These are phyloP conservation scores for Candida verbasci DNA, from an alignment of 805 yeast genomes.

Conservation along the genomic window DNA sequence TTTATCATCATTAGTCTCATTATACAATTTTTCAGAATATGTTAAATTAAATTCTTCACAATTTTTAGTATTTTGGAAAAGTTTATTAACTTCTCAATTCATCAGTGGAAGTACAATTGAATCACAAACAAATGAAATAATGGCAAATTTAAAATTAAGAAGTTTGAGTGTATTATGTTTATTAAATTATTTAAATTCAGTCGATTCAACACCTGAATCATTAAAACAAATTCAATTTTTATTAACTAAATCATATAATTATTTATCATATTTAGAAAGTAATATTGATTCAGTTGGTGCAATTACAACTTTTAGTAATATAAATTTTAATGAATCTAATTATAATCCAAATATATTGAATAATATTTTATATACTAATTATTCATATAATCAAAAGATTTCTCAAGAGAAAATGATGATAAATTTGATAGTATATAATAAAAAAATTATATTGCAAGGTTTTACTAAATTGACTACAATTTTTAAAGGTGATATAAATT, in stretches of 20 bases:
- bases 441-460: conserved; percentile 33
- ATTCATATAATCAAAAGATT: conserved; percentile 15
- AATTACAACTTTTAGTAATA: conserved; percentile 27
- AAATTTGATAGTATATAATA: conserved; percentile 31
- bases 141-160: conserved; percentile 32
- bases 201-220: conserved; percentile 35
- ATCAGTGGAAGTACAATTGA: conserved; percentile 19
- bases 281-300: conserved; percentile 27
- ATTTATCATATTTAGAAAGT: conserved; percentile 36
- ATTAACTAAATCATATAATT: conserved; percentile 37
- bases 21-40: conserved; percentile 37
- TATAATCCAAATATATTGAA: conserved; percentile 25
- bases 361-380: conserved; percentile 26
- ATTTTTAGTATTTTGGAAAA: conserved; percentile 41
- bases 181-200: conserved; percentile 34
- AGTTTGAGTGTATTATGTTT: conserved; percentile 36
- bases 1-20: conserved; percentile 36
- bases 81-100: conserved; percentile 39
- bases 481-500: conserved; percentile 36
- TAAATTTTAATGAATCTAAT: conserved; percentile 23
- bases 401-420: conserved; percentile 22
- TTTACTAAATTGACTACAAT: conserved; percentile 28
- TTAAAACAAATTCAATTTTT: conserved; percentile 38
- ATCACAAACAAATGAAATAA: conserved; percentile 22
- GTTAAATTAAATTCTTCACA: conserved; percentile 42